Conservation (phyloP, 2,329 filamentous ascomycete species). For the Chaetomiaceae sp. region DNA sequence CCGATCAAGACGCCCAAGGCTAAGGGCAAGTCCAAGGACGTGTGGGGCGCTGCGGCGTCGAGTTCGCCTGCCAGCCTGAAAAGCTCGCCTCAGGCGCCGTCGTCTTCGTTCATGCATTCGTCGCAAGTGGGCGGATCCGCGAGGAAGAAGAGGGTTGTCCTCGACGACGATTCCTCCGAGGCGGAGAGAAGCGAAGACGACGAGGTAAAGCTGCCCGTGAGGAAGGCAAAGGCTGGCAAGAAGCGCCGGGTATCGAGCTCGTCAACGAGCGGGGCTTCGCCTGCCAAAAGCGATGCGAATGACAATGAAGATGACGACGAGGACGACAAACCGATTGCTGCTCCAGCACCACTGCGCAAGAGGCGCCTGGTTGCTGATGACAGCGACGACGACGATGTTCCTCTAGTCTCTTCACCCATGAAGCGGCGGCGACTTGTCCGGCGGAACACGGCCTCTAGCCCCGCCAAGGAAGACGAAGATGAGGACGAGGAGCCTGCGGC, state of each 20-base stretch:
- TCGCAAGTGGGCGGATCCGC: slow-evolving; percentile 5
- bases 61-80: background rate
- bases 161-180: background rate
- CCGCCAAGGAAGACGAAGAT: slow-evolving; percentile 3
- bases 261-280: slow-evolving; percentile 22
- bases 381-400: slow-evolving; percentile 17
- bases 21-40: background rate
- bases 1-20: slow-evolving; percentile 9
- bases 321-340: slow-evolving; percentile 15
- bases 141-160: background rate
- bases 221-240: slow-evolving; percentile 21
- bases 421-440: slow-evolving; percentile 22
- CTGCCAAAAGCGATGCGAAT: background rate
- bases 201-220: background rate
- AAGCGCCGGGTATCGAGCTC: slow-evolving; percentile 22
- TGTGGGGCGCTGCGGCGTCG: background rate
- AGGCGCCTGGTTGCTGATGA: slow-evolving; percentile 15
- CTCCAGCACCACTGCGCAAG: slow-evolving; percentile 15
- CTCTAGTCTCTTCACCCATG: slow-evolving; percentile 10
- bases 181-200: background rate
- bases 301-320: slow-evolving; percentile 11
- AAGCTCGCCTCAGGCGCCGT: background rate
- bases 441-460: background rate
- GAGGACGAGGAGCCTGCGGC: slow-evolving; percentile 8
- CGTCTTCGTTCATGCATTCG: slow-evolving; percentile 9